Conservation (phyloP, 2,329 filamentous ascomycete genomes). For the Immersiporthe knoxdaviesiana region DNA sequence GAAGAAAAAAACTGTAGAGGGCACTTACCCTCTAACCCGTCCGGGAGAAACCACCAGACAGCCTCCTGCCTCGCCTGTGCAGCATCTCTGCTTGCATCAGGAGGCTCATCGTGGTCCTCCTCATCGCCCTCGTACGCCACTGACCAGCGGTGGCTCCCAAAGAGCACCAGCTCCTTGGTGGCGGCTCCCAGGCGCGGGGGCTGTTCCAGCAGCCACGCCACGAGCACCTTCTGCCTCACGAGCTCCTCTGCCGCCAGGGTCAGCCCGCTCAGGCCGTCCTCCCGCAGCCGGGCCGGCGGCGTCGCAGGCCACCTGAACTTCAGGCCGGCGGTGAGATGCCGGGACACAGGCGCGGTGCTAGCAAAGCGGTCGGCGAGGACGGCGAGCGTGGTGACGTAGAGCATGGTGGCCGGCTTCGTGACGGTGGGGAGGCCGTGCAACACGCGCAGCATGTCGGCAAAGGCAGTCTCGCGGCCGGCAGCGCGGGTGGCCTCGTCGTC, state of each 20-base stretch:
- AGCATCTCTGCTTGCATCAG: conserved; percentile 7
- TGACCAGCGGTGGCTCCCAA: conserved; percentile 65
- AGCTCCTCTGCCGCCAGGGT: conserved; percentile 62
- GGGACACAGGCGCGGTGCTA: conserved; percentile 59
- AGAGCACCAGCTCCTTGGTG: conserved; percentile 67
- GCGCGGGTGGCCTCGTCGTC: conserved; percentile 69
- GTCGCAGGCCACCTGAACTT: conserved; percentile 60
- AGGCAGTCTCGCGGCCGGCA: conserved; percentile 62
- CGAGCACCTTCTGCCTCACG: conserved; percentile 69
- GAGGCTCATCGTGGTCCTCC: conserved; percentile 15
- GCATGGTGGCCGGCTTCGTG: conserved; percentile 55
- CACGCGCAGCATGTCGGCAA: conserved; percentile 69
- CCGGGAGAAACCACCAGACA: conserved; percentile 74
- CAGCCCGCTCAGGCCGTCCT: conserved; percentile 41
- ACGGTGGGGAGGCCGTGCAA: conserved; percentile 60
- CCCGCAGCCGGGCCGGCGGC: conserved; percentile 39
- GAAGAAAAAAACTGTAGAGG: conserved; percentile 16
- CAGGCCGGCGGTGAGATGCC: conserved; percentile 52
- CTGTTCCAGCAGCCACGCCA: conserved; percentile 67
- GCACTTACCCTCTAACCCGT: conserved; percentile 64
- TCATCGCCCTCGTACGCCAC: conserved; percentile 41
- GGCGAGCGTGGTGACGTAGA: conserved; percentile 68
- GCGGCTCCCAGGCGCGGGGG: conserved; percentile 62
- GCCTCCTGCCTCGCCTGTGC: conserved; percentile 37
- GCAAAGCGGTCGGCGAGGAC: conserved; percentile 76